Conservation (phyloP, 139 green algal genomes). For the Medakamo hakoo region DNA sequence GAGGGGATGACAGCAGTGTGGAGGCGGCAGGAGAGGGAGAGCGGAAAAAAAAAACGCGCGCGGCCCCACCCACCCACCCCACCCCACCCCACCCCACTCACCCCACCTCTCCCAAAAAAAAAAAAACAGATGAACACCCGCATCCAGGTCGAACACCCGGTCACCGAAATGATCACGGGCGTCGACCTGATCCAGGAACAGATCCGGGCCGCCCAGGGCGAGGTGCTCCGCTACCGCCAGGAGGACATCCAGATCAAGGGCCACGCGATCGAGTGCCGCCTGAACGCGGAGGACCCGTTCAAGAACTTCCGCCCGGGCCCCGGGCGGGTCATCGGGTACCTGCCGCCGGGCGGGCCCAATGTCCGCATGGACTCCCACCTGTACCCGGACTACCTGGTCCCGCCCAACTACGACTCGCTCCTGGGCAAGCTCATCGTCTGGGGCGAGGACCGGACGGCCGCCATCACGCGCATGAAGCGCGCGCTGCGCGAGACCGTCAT, state of each 20-base stretch:
- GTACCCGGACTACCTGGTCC: constrained; percentile 87
- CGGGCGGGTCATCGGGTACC: constrained; percentile 73
- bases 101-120: no score
- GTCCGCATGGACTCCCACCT: constrained; percentile 93
- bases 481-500: constrained; percentile 53
- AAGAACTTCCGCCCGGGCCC: constrained; percentile 63
- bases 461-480: constrained; percentile 69
- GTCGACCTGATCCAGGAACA: constrained; percentile 88
- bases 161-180: constrained; percentile 90
- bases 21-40: no score
- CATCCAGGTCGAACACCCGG: constrained; percentile 89
- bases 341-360: constrained; percentile 75
- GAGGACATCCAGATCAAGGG: constrained; percentile 78
- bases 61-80: no score
- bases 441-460: constrained; percentile 52
- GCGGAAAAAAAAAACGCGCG: no score
- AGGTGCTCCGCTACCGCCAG: constrained; percentile 52
- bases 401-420: constrained; percentile 91
- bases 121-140: constrained; percentile 98
- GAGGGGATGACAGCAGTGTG: no score
- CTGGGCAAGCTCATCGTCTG: constrained; percentile 97
- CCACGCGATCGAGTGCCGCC: constrained; percentile 83
- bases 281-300: constrained; percentile 91
- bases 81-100: no score
- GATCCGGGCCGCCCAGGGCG: constrained; percentile 67